Base-by-base conservation (phyloP, 1,284 basidiomycete species). In the Ceratobasidium sp. region DNA sequence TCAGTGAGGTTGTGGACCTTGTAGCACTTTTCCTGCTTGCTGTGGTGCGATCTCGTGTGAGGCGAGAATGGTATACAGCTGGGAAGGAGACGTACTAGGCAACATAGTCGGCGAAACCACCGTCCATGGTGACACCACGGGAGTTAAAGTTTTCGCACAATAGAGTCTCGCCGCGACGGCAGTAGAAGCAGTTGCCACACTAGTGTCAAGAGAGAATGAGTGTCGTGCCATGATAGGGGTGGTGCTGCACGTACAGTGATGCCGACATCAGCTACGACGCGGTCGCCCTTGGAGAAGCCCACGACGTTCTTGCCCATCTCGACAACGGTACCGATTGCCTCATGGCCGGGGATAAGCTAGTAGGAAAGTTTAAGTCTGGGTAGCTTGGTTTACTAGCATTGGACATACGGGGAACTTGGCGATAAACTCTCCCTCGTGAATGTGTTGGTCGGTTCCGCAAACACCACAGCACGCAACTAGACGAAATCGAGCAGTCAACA, bases 41-140 rank as follows among this genome's bases (percentile, higher is more conserved):
- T 87, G 73, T 0, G 32, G 19, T 32, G 19, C 34, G 46, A 19
- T 11, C 32, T 11, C 37, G 19, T 25, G 32, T 44, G 37, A 76
- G 65, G 56, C 43, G 34, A 51, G 17, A 44, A 61, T 29, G 40
- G 29, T 46, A 13, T 29, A 4, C 25, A 52, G 11, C 67, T 57
- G 22, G 34, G 51, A 79, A 54, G 46, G 11, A 32, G 32, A 85
- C 89, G 83, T 80, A 94, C 93, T 91, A 92, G 76, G 87, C 88
- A 81, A 94, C 89, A 84, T 95, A 95, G 83, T 94, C 93, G 54
- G 94, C 92, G 81, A 96, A 96, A n/a, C 94, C 95, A 76, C 95
- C 95, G 76, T 91, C 89, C 78, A 88, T 83, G 64, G 90, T 92
- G 64, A 95, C 92, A 67, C 95, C 95, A 17, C 91, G 86, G 43